Evolutionary conservation across 495 filamentous ascomycete genomes (phyloP), one percentile per base, ranked within the genome.

Genomic region (Achaetomiella virescens): DNA sequence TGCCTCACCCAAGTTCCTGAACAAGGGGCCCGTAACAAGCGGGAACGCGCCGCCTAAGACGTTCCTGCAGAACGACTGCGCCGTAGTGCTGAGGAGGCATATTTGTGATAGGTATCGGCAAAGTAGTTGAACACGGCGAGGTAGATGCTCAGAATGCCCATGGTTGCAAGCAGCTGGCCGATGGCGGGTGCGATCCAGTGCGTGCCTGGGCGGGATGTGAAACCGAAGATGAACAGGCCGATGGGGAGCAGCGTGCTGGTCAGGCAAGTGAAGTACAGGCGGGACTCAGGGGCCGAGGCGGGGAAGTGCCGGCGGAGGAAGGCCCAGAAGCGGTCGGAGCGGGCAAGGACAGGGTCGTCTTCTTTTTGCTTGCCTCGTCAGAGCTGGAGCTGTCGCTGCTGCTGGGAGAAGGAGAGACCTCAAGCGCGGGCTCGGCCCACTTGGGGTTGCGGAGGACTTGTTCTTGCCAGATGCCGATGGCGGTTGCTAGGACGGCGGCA

Each of bases 41-140:
- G 91, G 91, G 55, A 97, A 96, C 3, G 84, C 71, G 3, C 90
- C 92, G 35, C 85, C 90, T 0, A 97, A 74, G 29, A 96, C 76
- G 67, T 97, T 97, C 2, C 92, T 80, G 60, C 84, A 82, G 62
- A 89, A 92, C 6, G 81, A 85, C 70, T 97, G 91, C 11, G 91
- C 90, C 2, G 92, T 43, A 97, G 75, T 2, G 91, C 91, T 9
- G 87, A 93, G 51, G 84, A 89, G 2, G 91, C 89, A 61, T 89
- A 95, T 0, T 80, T 75, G 65, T 90, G 86, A 67, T 96, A 97
- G 2, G 81, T 86, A 68, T 96, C 92, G n/a, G 91, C 90, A 14
- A 96, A 78, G 60, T 96, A 96, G 62, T 96, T 97, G 73, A 96
- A 96, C 0, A 89, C 86, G 1, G 91, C 88, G 7, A 97, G 76